Evolutionary conservation across 768 basidiomycete species (phyloP), one percentile per base, ranked within the genome.

Genomic region (Kwoniella dejecticola): DNA sequence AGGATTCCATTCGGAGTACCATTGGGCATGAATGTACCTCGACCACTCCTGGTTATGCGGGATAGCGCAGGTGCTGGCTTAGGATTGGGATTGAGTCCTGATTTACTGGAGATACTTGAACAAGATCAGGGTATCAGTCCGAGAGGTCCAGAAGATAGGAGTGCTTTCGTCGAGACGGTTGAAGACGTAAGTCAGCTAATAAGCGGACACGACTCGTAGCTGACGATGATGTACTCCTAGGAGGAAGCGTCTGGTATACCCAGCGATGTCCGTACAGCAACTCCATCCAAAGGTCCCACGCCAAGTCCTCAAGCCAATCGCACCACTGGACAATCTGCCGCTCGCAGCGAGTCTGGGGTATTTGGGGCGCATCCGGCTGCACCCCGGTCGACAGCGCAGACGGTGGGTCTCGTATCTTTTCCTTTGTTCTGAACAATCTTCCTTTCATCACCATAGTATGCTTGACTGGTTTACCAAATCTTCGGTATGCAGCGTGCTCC

Each of bases 161-260:
- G 75, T 45, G 77, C 77, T 8, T 78, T 69, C 64, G 77, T 78
- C 1, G 77, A 78, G 69, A 75, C 75, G 17, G 64, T 78, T 10
- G 70, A 73, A 57, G 77, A 78, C 58, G 77, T 77, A 31, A 62
- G 77, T 66, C 4, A 27, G 19, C 27, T 19, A 13, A 7, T 4
- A 19, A 4, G 12, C 1, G 2, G 4, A 30, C 33, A 31, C 11
- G n/a, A 3, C 19, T 31, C 31, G 40, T 10, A 41, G 33, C 36
- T 21, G 23, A 31, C 11, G 26, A 36, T 24, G 12, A 5, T 38
- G 12, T 24, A 23, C 12, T 4, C 24, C 11, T 41, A 65, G 64
- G 64, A 65, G 31, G 52, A 65, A 52, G 54, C 24, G 12, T 40
- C 59, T 1, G 49, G 41, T n/a, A 29, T 52, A 15, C 64, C 45